Conservation (phyloP, 345 rosid species). For the Hibiscus tridactylites region DNA sequence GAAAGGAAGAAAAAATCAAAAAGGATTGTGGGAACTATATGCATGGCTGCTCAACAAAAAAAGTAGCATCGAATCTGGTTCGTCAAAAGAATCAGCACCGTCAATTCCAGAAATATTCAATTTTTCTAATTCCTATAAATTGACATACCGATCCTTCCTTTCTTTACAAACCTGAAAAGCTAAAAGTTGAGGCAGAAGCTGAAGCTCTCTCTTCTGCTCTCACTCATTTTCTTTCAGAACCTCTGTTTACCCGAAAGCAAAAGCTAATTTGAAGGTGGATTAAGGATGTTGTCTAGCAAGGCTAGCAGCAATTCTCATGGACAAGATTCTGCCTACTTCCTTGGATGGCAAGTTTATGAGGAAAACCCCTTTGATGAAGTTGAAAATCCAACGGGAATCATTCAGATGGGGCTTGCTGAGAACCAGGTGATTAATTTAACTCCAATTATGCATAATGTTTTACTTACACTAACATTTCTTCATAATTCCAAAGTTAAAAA, state of each 20-base stretch:
- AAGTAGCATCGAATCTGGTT: not conserved
- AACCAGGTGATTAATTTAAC: slow-evolving; percentile 47
- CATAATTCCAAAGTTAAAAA: not conserved
- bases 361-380: slow-evolving; percentile 53
- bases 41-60: not conserved
- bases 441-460: not conserved
- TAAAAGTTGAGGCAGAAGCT: too few species aligned
- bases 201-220: not conserved
- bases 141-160: slow-evolving; percentile 2
- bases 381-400: slow-evolving; percentile 58
- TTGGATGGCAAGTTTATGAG: slow-evolving; percentile 74
- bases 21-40: not conserved
- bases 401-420: slow-evolving; percentile 95
- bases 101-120: slow-evolving; percentile 17
- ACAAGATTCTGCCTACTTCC: slow-evolving; percentile 76
- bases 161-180: not conserved
- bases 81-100: slow-evolving; percentile 37
- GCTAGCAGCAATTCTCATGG: slow-evolving; percentile 58
- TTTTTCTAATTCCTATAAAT: not conserved
- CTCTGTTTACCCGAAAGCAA: not conserved
- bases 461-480: not conserved
- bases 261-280: not conserved
- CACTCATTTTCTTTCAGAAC: not conserved
- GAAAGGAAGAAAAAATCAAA: not conserved
- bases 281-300: slow-evolving; percentile 58